Base-by-base conservation (phyloP, 495 filamentous ascomycete species). In the Annulohypoxylon maeteangense region DNA sequence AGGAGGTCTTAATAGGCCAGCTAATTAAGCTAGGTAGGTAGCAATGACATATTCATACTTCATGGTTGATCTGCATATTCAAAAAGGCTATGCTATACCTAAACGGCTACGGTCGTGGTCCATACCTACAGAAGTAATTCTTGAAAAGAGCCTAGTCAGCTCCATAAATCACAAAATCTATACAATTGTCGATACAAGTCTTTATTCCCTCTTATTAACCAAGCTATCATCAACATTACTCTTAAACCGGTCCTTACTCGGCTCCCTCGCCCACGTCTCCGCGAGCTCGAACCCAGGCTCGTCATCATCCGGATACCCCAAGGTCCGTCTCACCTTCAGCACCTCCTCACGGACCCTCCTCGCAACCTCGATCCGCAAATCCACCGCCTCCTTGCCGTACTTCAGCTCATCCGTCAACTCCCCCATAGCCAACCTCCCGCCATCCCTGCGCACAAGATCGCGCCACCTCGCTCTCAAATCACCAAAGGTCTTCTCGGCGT, bases 301-400 rank as follows among this genome's bases (percentile, higher is more conserved):
- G 40, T 97, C 92, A 67, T 97, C 92, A 58, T 97, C 94, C 0
- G 90, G 84, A 34, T 90, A 89, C 1, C 92, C 94, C 61, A 91
- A 77, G 27, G 84, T 81, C 58, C 84, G 83, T 68, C 95, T 82
- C 7, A 98, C 86, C 64, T 92, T 91, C 23, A 95, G 72, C 0
- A 99, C 92, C 70, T 93, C 90, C 47, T 90, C 86, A 32, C 95
- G 82, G 22, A 98, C 88, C 64, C 91, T 85, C 76, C 86, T 81
- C 22, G 95, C 92, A 32, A 93, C 91, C 79, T 98, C 95, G 57
- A 91, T 90, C 70, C 95, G 87, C 67, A 99, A 81, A 69, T 88
- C 84, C 55, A 91, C 85, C 0, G 93, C 95, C 76, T 97, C 92
- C 42, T 82, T 75, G 8, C 89, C 88, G 74, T 89, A 87, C 77